Base-by-base conservation (phyloP, 257 asterid species). In the Ajuga chamaepitys region DNA sequence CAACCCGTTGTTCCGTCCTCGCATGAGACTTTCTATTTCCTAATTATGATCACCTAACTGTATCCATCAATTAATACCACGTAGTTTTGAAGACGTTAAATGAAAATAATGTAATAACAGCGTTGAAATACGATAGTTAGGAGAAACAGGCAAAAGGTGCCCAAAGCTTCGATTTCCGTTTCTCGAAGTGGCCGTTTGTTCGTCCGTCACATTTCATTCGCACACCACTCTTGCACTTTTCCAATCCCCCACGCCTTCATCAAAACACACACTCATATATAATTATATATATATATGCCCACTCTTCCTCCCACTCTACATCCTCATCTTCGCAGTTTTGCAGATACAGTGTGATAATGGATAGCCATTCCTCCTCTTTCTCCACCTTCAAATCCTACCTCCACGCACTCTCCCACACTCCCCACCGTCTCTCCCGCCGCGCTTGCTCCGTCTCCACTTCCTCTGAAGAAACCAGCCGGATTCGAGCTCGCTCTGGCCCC, bases 351-450 rank as follows among this genome's bases (percentile, higher is more conserved):
- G 34, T 26, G 38, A 51, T 30, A 28, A 70, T 70, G 75, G 70
- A 7, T 26, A 18, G 16, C 32, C 64, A 28, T n/a, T 53, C 51
- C 42, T 50, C 58, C 57, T 93, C 99, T 37, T 93, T 93, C 85
- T 80, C 91, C 62, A 72, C 65, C 74, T 48, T 84, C 45, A 40
- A 54, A 14, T 70, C 92, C 30, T 93, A 93, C 66, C 70, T 88
- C 75, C 78, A 72, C 34, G 99, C 99, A 9, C 95, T 93, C 37
- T 81, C 95, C 81, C 83, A 87, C 75, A 89, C 95, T 11, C 95
- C 92, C 0, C 25, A 59, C 80, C 95, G 99, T 47, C 77, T 93
- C 21, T 58, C 73, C 40, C 89, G 86, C 63, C 92, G 97, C 24
- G 97, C 95, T 4, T 68, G 81, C 68, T 87, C 95, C 3, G 83